Base-by-base conservation (phyloP, 371 early-diverging fungal genomes). In the Lichtheimia ornata region DNA sequence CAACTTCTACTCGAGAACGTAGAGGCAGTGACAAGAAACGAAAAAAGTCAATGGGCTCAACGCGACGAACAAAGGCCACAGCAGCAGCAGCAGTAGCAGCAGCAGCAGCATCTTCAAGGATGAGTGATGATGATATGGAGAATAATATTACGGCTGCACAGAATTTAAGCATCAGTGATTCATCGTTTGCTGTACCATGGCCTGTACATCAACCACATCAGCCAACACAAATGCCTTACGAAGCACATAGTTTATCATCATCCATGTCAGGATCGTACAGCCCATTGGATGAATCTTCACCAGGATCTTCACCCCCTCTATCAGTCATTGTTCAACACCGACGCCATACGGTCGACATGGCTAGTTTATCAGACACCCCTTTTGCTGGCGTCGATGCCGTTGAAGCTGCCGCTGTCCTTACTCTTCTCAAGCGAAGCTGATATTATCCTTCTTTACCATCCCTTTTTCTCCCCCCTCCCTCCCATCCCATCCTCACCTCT, bases 331-430 rank as follows among this genome's bases (percentile, higher is more conserved):
- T 57, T 18, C 57, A 56, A 7, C 57, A 56, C 15, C 20, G 57
- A 45, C 44, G 57, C 24, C 57, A 56, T 45, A 56, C 57, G 0
- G 42, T 56, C 27, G 57, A 56, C 28, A 22, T 56, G 43, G 9
- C 56, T 18, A 56, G 54, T 30, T 28, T 40, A 35, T 54, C 47
- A 27, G 61, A 61, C 25, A 18, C 54, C 3, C 50, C 54, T 3
- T 61, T 53, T 30, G 64, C 64, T n/a, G 79, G 70, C 13, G 72
- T 69, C 42, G 73, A 79, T 66, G 78, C 72, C 41, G 74, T 74
- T n/a, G 78, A 74, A 65, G 76, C 74, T 24, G 76, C 79, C 18
- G 68, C 77, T 54, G 69, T 76, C 0, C 60, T 81, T 40, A 73
- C 79, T 18, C 62, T 77, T 22, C 62, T 76, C 42, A 76, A 73